These are phyloP conservation scores for Pythium rishiriense DNA, from an alignment of 352 stramenopile species.

Conservation along the genomic window DNA sequence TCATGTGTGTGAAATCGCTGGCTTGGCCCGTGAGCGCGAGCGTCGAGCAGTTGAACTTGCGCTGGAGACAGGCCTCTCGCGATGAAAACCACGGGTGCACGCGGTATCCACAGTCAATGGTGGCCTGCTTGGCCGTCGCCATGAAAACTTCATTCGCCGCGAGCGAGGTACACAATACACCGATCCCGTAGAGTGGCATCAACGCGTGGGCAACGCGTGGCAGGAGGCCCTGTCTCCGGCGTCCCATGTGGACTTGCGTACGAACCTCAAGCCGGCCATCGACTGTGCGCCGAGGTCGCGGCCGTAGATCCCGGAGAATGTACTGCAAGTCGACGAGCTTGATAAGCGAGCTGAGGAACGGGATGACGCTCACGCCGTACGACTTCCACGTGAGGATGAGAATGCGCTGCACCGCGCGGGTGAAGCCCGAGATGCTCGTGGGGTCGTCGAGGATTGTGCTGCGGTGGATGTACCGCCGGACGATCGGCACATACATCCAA, in stretches of 20 bases:
- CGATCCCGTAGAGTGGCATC: slow-evolving; percentile 8
- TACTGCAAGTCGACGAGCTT: slow-evolving; percentile 11
- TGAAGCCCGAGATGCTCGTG: background rate
- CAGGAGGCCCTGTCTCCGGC: background rate
- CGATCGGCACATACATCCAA: slow-evolving; percentile 25
- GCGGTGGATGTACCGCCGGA: background rate
- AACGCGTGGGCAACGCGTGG: background rate
- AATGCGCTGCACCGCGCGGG: slow-evolving; percentile 13
- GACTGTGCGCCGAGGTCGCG: background rate
- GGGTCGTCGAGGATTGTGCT: background rate
- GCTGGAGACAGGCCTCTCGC: slow-evolving; percentile 15
- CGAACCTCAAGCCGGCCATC: background rate
- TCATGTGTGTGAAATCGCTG: background rate
- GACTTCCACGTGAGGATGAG: slow-evolving; percentile 8
- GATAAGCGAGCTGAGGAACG: slow-evolving; percentile 15
- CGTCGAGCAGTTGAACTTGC: slow-evolving; percentile 13
- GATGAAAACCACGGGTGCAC: slow-evolving; percentile 24
- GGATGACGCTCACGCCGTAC: slow-evolving; percentile 17
- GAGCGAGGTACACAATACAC: background rate
- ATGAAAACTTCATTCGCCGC: background rate
- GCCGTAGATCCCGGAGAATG: background rate
- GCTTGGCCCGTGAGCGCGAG: background rate
- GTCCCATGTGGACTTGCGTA: background rate
- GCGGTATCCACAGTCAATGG: slow-evolving; percentile 6
- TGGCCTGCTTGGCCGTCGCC: background rate